Percentiles rank a stretch among this genome's conserved stretches.
Evolutionary conservation across 495 filamentous ascomycete genomes (phyloP).

Genomic region (Hyaloscypha hepaticicola): DNA sequence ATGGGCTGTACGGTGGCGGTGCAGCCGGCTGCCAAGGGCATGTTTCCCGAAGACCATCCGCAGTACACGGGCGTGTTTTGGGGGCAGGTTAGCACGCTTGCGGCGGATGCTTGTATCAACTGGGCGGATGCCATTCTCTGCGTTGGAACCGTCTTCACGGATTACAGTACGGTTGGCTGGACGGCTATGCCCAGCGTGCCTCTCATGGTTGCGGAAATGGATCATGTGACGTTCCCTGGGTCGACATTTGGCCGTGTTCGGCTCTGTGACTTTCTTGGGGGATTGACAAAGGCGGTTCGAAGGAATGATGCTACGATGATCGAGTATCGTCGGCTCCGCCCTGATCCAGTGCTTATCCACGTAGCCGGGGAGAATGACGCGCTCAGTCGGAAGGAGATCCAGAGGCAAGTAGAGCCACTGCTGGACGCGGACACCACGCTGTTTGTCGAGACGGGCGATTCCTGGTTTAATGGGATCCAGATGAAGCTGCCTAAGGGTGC

Average conservation of each 20-base stretch:
- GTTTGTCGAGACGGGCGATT: conserved; percentile 1
- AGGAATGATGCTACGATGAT: not conserved
- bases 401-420: not conserved
- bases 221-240: not conserved
- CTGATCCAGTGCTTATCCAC: conserved; percentile 3
- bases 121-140: not conserved
- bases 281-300: not conserved
- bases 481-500: not conserved
- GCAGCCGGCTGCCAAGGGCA: conserved; percentile 1
- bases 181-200: conserved; percentile 2
- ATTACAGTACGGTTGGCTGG: conserved; percentile 2
- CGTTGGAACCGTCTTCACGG: conserved; percentile 2
- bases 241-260: not conserved
- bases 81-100: not conserved
- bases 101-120: not conserved
- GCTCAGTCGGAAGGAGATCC: conserved; percentile 3
- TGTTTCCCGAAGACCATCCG: conserved; percentile 1
- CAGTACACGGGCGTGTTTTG: conserved; percentile 5
- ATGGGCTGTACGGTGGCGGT: not conserved
- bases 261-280: not conserved
- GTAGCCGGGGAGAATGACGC: not conserved
- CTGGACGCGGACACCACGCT: not conserved
- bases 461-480: conserved; percentile 1
- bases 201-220: conserved; percentile 1
- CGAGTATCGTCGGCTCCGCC: conserved; percentile 1